Evolutionary conservation across 2,329 filamentous ascomycete species (phyloP).

Genomic region (Verticillium dahliae): DNA sequence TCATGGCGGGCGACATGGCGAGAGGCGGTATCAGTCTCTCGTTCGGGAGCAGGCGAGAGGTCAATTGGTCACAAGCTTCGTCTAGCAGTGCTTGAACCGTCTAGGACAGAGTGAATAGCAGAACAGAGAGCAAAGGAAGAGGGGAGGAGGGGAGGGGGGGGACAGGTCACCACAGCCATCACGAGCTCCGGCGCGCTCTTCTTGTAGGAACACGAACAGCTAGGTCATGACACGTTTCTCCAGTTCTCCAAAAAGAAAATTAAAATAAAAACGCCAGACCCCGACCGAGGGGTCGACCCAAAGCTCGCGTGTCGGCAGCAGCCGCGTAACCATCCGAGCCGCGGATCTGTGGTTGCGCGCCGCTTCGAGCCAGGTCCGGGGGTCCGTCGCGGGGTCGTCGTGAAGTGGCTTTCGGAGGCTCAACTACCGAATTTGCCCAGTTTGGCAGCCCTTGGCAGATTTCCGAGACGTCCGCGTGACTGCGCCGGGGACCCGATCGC

Average conservation of each 20-base stretch:
- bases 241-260: neutral
- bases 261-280: no score
- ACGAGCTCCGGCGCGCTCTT: neutral
- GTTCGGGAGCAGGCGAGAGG: neutral
- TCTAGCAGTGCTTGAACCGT: no score
- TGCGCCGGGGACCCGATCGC: neutral
- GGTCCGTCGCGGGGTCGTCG: neutral
- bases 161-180: no score
- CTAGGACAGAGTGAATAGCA: no score
- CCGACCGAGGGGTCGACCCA: neutral
- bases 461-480: neutral
- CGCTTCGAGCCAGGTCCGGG: neutral
- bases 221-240: slow-evolving; percentile 2
- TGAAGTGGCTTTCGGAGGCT: neutral
- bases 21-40: neutral
- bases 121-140: neutral
- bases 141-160: neutral
- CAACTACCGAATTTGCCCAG: slow-evolving; percentile 3
- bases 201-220: neutral
- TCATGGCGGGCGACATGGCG: neutral
- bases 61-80: no score
- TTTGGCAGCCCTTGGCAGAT: slow-evolving; percentile 1
- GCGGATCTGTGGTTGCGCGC: neutral
- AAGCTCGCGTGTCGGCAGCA: neutral
- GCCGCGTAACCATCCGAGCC: neutral